A percentile compares a stretch with the other conserved stretches of the same genome.
These are phyloP conservation scores for Ogataea thermomethanolica DNA, from an alignment of 805 yeast species.

Conservation along the genomic window DNA sequence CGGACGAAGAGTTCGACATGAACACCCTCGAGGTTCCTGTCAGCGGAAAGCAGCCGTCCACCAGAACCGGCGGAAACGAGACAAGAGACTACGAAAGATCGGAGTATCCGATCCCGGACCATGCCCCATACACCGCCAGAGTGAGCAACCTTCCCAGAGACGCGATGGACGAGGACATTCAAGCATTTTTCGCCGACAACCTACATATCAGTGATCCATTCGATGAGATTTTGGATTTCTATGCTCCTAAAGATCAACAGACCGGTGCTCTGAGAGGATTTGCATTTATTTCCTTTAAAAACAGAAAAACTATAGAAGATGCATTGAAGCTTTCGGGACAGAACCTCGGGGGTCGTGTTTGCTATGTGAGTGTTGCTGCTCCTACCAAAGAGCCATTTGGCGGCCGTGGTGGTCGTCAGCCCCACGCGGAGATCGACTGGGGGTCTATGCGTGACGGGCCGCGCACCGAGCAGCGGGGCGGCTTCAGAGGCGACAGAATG, in stretches of 20 bases:
- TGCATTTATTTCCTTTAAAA: slow-evolving; percentile 50
- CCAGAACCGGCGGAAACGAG: slow-evolving; percentile 9
- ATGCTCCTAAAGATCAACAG: slow-evolving; percentile 67
- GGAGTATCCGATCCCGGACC: slow-evolving; percentile 84
- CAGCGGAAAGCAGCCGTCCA: slow-evolving; percentile 6
- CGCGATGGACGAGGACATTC: slow-evolving; percentile 59
- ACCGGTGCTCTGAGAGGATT: slow-evolving; percentile 61
- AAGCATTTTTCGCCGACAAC: slow-evolving; percentile 56
- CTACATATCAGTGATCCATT: slow-evolving; percentile 46
- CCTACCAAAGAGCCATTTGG: slow-evolving; percentile 41
- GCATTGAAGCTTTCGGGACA: slow-evolving; percentile 45
- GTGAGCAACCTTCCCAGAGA: slow-evolving; percentile 84
- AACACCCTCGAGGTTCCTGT: slow-evolving; percentile 21
- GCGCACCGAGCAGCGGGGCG: slow-evolving; percentile 20
- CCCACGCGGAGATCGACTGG: slow-evolving; percentile 54
- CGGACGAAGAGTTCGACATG: slow-evolving; percentile 76
- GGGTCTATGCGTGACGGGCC: slow-evolving; percentile 41
- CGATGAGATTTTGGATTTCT: slow-evolving; percentile 55
- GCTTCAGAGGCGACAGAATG: slow-evolving; percentile 27
- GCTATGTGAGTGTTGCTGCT: slow-evolving; percentile 56
- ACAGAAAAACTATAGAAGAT: slow-evolving; percentile 46
- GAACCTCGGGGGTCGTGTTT: slow-evolving; percentile 46
- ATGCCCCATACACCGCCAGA: slow-evolving; percentile 90
- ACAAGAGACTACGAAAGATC: slow-evolving; percentile 46
- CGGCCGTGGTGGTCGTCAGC: slow-evolving; percentile 22